Percentiles rank a stretch among this genome's conserved stretches.
Evolutionary conservation across 441 rosid species (phyloP).

Genomic region (Mallotus japonicus): DNA sequence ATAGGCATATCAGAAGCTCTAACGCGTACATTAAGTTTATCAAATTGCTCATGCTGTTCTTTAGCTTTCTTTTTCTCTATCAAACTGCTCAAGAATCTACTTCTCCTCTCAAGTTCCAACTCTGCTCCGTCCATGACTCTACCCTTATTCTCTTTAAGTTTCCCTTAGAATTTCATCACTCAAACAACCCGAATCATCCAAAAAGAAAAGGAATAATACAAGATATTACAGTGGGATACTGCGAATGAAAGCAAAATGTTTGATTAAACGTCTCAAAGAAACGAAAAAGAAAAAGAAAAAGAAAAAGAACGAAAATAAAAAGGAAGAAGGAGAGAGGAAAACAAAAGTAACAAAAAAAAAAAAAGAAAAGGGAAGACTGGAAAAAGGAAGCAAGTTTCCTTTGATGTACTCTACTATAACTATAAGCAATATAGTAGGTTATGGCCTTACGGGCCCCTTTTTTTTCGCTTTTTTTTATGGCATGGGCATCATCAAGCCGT

Average conservation of each 20-base stretch:
- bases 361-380: neutral
- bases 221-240: neutral
- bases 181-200: neutral
- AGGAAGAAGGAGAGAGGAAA: neutral
- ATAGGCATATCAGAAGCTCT: constrained; percentile 91
- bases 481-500: constrained; percentile 23
- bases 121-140: constrained; percentile 72
- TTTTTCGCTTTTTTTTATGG: neutral
- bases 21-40: constrained; percentile 58
- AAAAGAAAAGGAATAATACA: neutral
- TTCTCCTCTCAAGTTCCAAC: constrained; percentile 81
- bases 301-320: neutral
- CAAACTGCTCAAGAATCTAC: constrained; percentile 79
- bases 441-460: neutral
- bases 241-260: constrained; percentile 30
- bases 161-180: constrained; percentile 34
- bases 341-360: neutral
- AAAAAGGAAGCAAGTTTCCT: neutral
- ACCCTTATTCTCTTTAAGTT: neutral
- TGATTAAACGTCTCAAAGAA: constrained; percentile 34
- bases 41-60: constrained; percentile 60
- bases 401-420: neutral
- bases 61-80: constrained; percentile 85
- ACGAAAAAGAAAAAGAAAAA: neutral
- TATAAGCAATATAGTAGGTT: neutral